Evolutionary conservation across 768 basidiomycete genomes (phyloP), one percentile per base, ranked within the genome.

Genomic region (Psilocybe subaeruginosa): DNA sequence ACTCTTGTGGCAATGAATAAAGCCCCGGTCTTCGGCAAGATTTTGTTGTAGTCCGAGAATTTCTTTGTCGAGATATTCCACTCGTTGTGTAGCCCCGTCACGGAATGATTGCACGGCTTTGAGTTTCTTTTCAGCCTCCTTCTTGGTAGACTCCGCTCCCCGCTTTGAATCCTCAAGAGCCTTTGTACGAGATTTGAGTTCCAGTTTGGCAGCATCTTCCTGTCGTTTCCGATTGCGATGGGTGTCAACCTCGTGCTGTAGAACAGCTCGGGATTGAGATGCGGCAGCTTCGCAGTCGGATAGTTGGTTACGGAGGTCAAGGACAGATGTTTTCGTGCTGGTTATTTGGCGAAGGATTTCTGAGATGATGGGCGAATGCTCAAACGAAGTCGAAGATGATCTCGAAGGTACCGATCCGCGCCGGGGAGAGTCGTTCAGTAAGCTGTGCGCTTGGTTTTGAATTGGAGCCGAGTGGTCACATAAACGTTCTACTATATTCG

Each of bases 111-210:
- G 86, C 14, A 85, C 86, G n/a, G 82, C 79, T 68, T 88, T 91
- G 61, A 96, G 81, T 66, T 88, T 88, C 79, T 92, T 95, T 75
- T 99, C 97, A 3, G 90, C 93, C 50, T 98, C 96, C 48, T 87
- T 83, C 70, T 87, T 91, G 54, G 80, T 74, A 54, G 84, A 80
- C 74, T 99, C 97, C 9, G 95, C 93, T 30, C 79, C 79, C 33
- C 97, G 88, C 74, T 90, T 92, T 56, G 86, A 78, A 72, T 99
- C 97, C 66, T 99, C 97, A 2, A 98, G 78, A 2, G 80, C 73
- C 76, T 96, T 97, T 51, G 91, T 92, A 52, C 89, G 88, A n/a
- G 82, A 73, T 73, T 94, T 95, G 58, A 92, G 77, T 70, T 97
- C 95, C 23, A 83, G 74, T 54, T 92, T 85, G 23, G 85, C 83